phyloP scores from a whole-genome alignment of 805 yeast genomes.

The Kregervanrija pseudodelftensis region DNA sequence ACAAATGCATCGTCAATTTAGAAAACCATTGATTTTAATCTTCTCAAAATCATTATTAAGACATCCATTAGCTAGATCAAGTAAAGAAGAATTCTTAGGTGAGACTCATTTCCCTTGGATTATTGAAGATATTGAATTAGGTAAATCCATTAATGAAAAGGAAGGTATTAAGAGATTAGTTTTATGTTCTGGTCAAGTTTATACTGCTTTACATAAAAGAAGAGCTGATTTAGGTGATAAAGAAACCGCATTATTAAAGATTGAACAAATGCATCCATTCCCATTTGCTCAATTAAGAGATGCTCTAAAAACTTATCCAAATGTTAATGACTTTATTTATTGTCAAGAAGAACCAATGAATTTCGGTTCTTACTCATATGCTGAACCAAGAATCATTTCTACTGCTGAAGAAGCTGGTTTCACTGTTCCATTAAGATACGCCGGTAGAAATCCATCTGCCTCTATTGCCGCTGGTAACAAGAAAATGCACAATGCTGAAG shows the following conservation, averaged over 20 bases:
- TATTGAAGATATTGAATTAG: conserved; percentile 85
- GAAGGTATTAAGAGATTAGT: conserved; percentile 85
- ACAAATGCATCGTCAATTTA: conserved; percentile 98
- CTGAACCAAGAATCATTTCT: conserved; percentile 75
- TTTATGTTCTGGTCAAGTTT: conserved; percentile 88
- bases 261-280: conserved; percentile 98
- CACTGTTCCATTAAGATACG: conserved; percentile 62
- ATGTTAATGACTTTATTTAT: conserved; percentile 84
- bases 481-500: conserved; percentile 81
- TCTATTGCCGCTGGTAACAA: conserved; percentile 97
- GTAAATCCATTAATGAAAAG: conserved; percentile 66
- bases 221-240: conserved; percentile 72
- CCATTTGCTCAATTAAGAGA: conserved; percentile 93
- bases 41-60: conserved; percentile 93
- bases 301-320: conserved; percentile 70
- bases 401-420: conserved; percentile 67
- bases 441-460: conserved; percentile 98
- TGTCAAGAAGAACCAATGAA: conserved; percentile 99
- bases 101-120: conserved; percentile 94
- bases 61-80: conserved; percentile 95
- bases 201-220: conserved; percentile 82
- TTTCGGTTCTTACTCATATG: conserved; percentile 85
- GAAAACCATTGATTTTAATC: conserved; percentile 80
- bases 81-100: conserved; percentile 76
- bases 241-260: conserved; percentile 78